Evolutionary conservation across 352 stramenopile genomes (phyloP).

Genomic region (Lagenidium giganteum): DNA sequence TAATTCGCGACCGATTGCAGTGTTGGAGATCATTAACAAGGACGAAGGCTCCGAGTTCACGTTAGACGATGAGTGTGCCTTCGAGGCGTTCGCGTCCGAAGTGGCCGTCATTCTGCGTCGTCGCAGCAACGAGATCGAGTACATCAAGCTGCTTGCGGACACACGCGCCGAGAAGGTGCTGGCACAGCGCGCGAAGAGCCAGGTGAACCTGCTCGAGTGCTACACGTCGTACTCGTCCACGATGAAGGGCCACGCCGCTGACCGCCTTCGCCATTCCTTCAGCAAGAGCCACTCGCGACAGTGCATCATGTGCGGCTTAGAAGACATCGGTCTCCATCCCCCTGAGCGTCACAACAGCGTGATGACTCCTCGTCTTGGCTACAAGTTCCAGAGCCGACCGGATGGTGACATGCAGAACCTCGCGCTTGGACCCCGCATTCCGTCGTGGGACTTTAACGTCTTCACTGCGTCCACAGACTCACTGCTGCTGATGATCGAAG

Average conservation of each 20-base stretch:
- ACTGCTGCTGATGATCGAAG: slow-evolving; percentile 50
- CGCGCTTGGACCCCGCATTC: slow-evolving; percentile 12
- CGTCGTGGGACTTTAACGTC: slow-evolving; percentile 80
- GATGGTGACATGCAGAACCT: slow-evolving; percentile 8
- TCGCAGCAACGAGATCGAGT: slow-evolving; percentile 82
- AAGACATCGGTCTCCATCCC: slow-evolving; percentile 17
- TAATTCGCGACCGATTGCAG: slow-evolving; percentile 64
- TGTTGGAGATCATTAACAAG: slow-evolving; percentile 89
- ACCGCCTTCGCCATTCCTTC: slow-evolving; percentile 58
- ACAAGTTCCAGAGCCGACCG: slow-evolving; percentile 2
- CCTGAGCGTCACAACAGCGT: slow-evolving; percentile 2
- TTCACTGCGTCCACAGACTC: slow-evolving; percentile 48
- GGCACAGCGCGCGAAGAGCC: slow-evolving; percentile 58
- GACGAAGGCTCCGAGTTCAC: slow-evolving; percentile 63
- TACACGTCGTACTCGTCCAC: slow-evolving; percentile 71
- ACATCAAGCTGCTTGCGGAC: slow-evolving; percentile 85
- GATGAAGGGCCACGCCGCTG: slow-evolving; percentile 33
- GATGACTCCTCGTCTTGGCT: too few species aligned
- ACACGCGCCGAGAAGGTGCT: slow-evolving; percentile 69
- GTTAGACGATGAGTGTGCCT: slow-evolving; percentile 81
- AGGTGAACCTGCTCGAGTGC: slow-evolving; percentile 73
- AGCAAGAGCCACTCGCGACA: slow-evolving; percentile 34
- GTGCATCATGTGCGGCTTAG: slow-evolving; percentile 29
- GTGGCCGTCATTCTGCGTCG: slow-evolving; percentile 82
- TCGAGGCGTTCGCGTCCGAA: slow-evolving; percentile 82